A percentile compares a stretch with the other conserved stretches of the same genome.
phyloP scores from a whole-genome alignment of 2,329 filamentous ascomycete genomes.

The Ophiostoma pallidulum region DNA sequence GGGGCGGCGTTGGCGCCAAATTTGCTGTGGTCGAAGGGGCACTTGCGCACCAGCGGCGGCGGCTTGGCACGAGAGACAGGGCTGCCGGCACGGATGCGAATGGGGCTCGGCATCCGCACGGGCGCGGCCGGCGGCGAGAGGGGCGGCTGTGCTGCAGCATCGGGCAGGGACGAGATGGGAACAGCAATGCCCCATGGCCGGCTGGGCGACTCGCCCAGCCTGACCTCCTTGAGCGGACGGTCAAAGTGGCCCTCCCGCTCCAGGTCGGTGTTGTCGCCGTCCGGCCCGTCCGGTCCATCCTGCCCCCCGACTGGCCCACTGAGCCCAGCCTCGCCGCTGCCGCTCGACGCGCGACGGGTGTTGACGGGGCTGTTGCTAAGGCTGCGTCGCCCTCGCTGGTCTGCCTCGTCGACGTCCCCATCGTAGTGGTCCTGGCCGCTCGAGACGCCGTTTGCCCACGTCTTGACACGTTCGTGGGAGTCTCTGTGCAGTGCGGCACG shows the following conservation, averaged over 20 bases:
- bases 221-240: constrained; percentile 73
- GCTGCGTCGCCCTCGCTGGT: background rate
- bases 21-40: constrained; percentile 41
- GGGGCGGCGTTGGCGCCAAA: constrained; percentile 14
- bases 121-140: constrained; percentile 50
- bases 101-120: constrained; percentile 37
- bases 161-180: constrained; percentile 37
- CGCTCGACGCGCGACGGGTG: constrained; percentile 3
- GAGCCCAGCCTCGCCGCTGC: constrained; percentile 12
- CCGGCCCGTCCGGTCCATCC: no score
- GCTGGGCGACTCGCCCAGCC: constrained; percentile 89
- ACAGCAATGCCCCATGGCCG: constrained; percentile 88
- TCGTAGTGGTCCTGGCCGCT: background rate
- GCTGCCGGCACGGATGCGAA: background rate
- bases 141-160: constrained; percentile 31
- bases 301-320: no score
- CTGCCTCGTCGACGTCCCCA: background rate
- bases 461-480: constrained; percentile 66
- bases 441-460: constrained; percentile 74
- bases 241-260: constrained; percentile 70
- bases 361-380: background rate
- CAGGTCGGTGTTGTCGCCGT: constrained; percentile 39
- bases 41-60: constrained; percentile 32
- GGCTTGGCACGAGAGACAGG: constrained; percentile 8
- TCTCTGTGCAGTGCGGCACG: constrained; percentile 31